These are phyloP conservation scores for Asterella californica DNA, from an alignment of 225 moss, liverwort and hornwort species.

Conservation along the genomic window DNA sequence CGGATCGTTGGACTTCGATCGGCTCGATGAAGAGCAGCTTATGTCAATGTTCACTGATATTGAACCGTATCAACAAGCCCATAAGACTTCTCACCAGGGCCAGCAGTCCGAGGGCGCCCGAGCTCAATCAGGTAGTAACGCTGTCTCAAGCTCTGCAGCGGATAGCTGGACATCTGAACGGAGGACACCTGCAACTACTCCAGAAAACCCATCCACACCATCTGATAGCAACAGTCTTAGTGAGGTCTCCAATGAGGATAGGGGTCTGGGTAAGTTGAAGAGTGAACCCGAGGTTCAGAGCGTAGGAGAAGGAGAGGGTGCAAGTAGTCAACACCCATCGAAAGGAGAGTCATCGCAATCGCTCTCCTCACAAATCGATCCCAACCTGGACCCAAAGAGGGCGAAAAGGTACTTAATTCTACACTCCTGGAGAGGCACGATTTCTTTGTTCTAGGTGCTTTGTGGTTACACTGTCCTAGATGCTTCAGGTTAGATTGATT, in stretches of 20 bases:
- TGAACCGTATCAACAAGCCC: slow-evolving; percentile 45
- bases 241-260: slow-evolving; percentile 87
- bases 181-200: slow-evolving; percentile 49
- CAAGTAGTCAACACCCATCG: slow-evolving; percentile 35
- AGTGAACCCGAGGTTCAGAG: slow-evolving; percentile 95
- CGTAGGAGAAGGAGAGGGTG: slow-evolving; percentile 70
- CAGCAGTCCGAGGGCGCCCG: slow-evolving; percentile 30
- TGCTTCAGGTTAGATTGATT: background rate
- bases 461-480: background rate
- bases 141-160: slow-evolving; percentile 43
- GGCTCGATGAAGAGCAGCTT: slow-evolving; percentile 76
- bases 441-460: background rate
- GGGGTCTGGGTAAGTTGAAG: slow-evolving; percentile 67
- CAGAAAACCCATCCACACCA: slow-evolving; percentile 78
- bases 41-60: slow-evolving; percentile 83
- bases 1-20: slow-evolving; percentile 43
- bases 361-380: slow-evolving; percentile 68
- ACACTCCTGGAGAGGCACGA: background rate
- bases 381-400: slow-evolving; percentile 89
- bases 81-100: slow-evolving; percentile 26
- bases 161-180: slow-evolving; percentile 79
- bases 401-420: slow-evolving; percentile 63
- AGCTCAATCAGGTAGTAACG: slow-evolving; percentile 49
- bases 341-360: slow-evolving; percentile 70
- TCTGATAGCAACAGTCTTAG: slow-evolving; percentile 97